A percentile compares a stretch with the other conserved stretches of the same genome.
phyloP scores from a whole-genome alignment of 2,329 filamentous ascomycete species.

The Colletotrichum trifolii region DNA sequence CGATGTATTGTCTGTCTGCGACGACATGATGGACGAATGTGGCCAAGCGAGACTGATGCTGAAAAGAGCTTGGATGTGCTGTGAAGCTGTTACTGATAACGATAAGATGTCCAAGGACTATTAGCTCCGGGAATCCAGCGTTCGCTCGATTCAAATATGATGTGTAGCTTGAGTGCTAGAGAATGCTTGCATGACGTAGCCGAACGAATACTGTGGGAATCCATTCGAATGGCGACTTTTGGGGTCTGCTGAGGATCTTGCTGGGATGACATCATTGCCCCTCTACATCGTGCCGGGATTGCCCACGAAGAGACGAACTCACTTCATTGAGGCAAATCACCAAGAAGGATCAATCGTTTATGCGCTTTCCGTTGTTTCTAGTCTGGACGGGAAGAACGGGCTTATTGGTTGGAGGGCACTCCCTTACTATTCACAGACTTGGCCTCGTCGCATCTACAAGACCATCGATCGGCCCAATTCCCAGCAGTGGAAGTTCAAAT shows the following conservation, averaged over 20 bases:
- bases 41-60: too few species aligned
- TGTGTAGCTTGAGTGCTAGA: conserved; percentile 8
- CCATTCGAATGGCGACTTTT: background rate
- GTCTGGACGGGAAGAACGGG: too few species aligned
- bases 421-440: too few species aligned
- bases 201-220: background rate
- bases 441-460: too few species aligned
- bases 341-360: too few species aligned
- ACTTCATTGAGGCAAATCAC: background rate
- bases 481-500: background rate
- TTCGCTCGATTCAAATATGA: background rate
- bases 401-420: too few species aligned
- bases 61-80: too few species aligned
- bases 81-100: background rate
- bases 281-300: conserved; percentile 3
- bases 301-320: background rate
- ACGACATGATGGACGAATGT: too few species aligned
- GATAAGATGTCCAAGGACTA: background rate
- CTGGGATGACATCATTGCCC: conserved; percentile 31
- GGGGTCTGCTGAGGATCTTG: conserved; percentile 8
- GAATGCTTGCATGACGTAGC: conserved; percentile 23
- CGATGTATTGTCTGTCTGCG: too few species aligned
- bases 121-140: too few species aligned
- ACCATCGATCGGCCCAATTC: background rate
- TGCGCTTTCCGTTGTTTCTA: too few species aligned